Percentiles rank a stretch among this genome's conserved stretches.
phyloP scores from a whole-genome alignment of 345 rosid species.

The Lepidium aucheri region DNA sequence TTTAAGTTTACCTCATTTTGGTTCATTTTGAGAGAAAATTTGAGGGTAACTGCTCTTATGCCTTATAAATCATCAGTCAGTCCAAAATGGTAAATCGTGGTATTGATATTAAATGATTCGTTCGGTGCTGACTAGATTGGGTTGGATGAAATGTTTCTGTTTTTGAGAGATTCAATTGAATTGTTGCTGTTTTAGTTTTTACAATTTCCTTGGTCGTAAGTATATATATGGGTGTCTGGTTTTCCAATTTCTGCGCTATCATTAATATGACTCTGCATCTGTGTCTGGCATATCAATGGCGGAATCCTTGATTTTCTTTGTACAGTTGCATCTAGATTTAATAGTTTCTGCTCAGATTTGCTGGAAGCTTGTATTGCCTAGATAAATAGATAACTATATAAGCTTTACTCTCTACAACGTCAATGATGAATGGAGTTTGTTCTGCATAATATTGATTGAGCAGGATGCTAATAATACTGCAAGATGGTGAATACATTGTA shows the following conservation, averaged over 20 bases:
- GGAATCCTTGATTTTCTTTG: background rate
- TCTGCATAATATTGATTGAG: background rate
- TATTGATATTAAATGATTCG: too few species aligned
- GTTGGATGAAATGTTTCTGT: too few species aligned
- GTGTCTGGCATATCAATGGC: background rate
- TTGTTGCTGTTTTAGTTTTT: too few species aligned
- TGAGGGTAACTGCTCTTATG: too few species aligned
- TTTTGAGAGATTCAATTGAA: too few species aligned
- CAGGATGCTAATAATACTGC: background rate
- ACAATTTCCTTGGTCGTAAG: background rate
- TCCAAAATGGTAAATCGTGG: too few species aligned
- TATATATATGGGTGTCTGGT: background rate
- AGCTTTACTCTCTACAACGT: background rate
- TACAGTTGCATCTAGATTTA: background rate
- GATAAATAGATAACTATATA: background rate
- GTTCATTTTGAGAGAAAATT: too few species aligned
- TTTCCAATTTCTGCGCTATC: background rate
- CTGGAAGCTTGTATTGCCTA: background rate
- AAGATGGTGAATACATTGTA: background rate
- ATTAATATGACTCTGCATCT: background rate
- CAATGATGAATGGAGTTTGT: background rate
- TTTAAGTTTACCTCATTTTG: too few species aligned
- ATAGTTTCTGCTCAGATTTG: background rate
- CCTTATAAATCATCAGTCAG: too few species aligned
- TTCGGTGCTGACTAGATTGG: too few species aligned